phyloP scores from a whole-genome alignment of 129 eudicot genomes.

The Helichrysum umbraculigerum region DNA sequence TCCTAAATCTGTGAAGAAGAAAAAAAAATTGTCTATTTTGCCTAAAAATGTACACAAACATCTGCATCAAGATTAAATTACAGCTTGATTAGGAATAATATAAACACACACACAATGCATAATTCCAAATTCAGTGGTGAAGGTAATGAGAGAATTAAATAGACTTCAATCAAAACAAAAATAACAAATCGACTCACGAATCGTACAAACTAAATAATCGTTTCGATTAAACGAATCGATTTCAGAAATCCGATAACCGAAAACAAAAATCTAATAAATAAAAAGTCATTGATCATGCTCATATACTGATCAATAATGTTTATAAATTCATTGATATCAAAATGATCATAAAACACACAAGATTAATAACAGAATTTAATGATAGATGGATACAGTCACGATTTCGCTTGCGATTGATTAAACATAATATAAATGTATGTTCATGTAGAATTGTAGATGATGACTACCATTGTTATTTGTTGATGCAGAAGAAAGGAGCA shows the following conservation, averaged over 20 bases:
- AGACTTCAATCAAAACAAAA: background rate
- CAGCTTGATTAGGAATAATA: background rate
- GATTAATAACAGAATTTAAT: background rate
- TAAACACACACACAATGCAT: background rate
- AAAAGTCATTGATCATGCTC: background rate
- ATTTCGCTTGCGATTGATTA: background rate
- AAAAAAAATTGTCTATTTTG: background rate
- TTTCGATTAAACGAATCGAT: background rate
- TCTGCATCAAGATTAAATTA: background rate
- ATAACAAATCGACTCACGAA: background rate
- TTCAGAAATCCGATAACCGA: background rate
- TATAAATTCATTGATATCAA: background rate
- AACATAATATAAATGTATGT: too few species aligned
- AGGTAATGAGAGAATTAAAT: background rate
- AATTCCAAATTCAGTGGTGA: background rate
- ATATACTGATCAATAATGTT: too few species aligned
- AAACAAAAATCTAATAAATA: background rate
- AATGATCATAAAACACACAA: background rate
- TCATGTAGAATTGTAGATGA: background rate
- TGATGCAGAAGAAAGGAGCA: slow-evolving; percentile 19
- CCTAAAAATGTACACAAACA: background rate
- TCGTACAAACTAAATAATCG: background rate
- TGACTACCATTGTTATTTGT: slow-evolving; percentile 33
- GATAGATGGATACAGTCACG: background rate
- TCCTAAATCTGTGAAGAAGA: background rate